Evolutionary conservation across 768 basidiomycete genomes (phyloP), one percentile per base, ranked within the genome.

Genomic region (Omphalotus guepiniiformis): DNA sequence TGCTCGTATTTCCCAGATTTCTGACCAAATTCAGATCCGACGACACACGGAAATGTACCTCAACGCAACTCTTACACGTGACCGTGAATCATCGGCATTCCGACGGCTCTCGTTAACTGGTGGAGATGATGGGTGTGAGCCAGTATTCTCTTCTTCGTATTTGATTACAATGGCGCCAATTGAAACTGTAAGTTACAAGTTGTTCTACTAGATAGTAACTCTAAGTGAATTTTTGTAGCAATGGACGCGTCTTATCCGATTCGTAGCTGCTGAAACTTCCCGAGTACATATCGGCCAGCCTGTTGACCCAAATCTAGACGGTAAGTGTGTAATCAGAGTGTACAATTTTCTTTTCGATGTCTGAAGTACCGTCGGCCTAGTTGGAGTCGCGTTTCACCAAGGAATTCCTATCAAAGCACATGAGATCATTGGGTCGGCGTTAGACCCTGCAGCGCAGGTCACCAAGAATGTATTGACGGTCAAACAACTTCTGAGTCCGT

Each of bases 191-290:
- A 42, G 75, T 59, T 32, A 18, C 25, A 49, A n/a, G 46, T 37
- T 6, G 8, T 38, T 48, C 5, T 40, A 16, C 22, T 42, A 35
- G 32, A 39, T 11, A 23, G 30, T 42, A 12, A 39, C 21, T 6
- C 21, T 49, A 23, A 30, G 40, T 29, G 12, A n/a, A n/a, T n/a
- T 39, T 39, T 39, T 6, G 12, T 52, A 86, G 82, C 72, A 76
- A 74, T 91, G 88, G 88, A 80, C 80, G 27, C 82, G 88, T 42
- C 76, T 91, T 43, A 88, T 91, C 56, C 85, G 88, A 50, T 91
- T 91, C 60, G 74, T 87, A 25, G 88, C 88, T 18, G 73, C 68
- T 12, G 89, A 91, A 67, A 89, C 87, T 0, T 72, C 75, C 5
- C 71, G 76, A 44, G 74, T 91, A 21, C 89, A 91, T 55, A 73